A percentile compares a stretch with the other conserved stretches of the same genome.
phyloP scores from a whole-genome alignment of 1,284 basidiomycete genomes.

The Trametes versicolor region DNA sequence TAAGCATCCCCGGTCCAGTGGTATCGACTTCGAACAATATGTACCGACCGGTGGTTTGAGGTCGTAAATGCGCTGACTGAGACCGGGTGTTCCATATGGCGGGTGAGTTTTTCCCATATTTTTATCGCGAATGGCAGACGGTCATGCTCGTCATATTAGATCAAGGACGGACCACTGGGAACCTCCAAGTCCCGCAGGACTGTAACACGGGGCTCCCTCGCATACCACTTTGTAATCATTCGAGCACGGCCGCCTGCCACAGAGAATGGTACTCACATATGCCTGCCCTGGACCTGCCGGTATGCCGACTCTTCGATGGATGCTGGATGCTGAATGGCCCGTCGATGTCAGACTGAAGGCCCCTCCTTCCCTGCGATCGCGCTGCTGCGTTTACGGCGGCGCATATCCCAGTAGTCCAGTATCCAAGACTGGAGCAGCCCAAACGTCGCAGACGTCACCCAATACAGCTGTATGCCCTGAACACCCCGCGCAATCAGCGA shows the following conservation, averaged over 20 bases:
- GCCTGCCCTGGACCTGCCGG: background rate
- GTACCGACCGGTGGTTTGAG: no score
- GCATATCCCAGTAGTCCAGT: slow-evolving; percentile 72
- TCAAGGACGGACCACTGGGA: slow-evolving; percentile 77
- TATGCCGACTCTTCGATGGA: slow-evolving; percentile 3
- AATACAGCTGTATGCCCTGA: slow-evolving; percentile 84
- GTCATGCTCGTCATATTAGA: slow-evolving; percentile 79
- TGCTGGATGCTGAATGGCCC: background rate
- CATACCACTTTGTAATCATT: slow-evolving; percentile 78
- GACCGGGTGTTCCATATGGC: no score
- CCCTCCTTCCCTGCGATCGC: slow-evolving; percentile 21
- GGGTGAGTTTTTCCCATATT: no score
- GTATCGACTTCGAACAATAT: no score
- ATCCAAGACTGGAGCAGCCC: slow-evolving; percentile 83
- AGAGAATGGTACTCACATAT: slow-evolving; percentile 22
- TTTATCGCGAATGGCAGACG: background rate
- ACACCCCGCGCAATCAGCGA: slow-evolving; percentile 13
- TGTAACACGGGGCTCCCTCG: slow-evolving; percentile 63
- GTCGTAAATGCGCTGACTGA: no score
- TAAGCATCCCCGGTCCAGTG: no score
- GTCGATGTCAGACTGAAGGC: slow-evolving; percentile 17
- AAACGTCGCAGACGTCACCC: slow-evolving; percentile 85
- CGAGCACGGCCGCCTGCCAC: slow-evolving; percentile 37
- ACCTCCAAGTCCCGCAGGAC: slow-evolving; percentile 48
- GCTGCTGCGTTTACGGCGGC: slow-evolving; percentile 48